A percentile compares a stretch with the other conserved stretches of the same genome.
These are phyloP conservation scores for Metschnikowia lochheadii DNA, from an alignment of 805 yeast genomes.

Conservation along the genomic window DNA sequence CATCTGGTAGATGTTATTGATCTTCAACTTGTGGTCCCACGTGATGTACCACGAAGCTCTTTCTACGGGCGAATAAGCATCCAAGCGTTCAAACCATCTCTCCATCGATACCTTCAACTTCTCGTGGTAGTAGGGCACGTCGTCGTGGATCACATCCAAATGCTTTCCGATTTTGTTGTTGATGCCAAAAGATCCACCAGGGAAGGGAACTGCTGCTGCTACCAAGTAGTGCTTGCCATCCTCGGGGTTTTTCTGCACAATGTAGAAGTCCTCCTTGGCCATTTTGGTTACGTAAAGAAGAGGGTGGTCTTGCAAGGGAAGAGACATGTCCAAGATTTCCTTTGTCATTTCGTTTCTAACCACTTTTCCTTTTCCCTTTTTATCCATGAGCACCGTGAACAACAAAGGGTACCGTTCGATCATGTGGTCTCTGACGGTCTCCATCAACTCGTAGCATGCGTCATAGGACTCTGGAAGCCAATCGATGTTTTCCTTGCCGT, in stretches of 20 bases:
- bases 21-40: slow-evolving; percentile 63
- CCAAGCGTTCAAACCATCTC: slow-evolving; percentile 63
- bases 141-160: slow-evolving; percentile 60
- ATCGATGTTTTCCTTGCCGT: slow-evolving; percentile 59
- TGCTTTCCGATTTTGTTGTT: slow-evolving; percentile 55
- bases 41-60: slow-evolving; percentile 73
- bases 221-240: slow-evolving; percentile 56
- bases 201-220: slow-evolving; percentile 77
- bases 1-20: slow-evolving; percentile 53
- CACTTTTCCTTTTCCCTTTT: slow-evolving; percentile 45
- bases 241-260: slow-evolving; percentile 49
- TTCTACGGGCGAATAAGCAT: slow-evolving; percentile 60
- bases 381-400: slow-evolving; percentile 44
- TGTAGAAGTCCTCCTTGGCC: slow-evolving; percentile 74
- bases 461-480: slow-evolving; percentile 64
- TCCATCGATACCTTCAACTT: slow-evolving; percentile 69
- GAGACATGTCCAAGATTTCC: slow-evolving; percentile 56
- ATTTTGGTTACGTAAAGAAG: slow-evolving; percentile 57
- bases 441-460: slow-evolving; percentile 61
- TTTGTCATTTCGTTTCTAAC: slow-evolving; percentile 58
- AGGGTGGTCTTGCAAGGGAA: slow-evolving; percentile 62
- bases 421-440: slow-evolving; percentile 57
- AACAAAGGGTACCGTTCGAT: slow-evolving; percentile 57
- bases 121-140: slow-evolving; percentile 66
- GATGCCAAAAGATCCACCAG: slow-evolving; percentile 73